A percentile compares a stretch with the other conserved stretches of the same genome.
Evolutionary conservation across 2,329 filamentous ascomycete genomes (phyloP).

Genomic region (Fusarium protoensiforme): DNA sequence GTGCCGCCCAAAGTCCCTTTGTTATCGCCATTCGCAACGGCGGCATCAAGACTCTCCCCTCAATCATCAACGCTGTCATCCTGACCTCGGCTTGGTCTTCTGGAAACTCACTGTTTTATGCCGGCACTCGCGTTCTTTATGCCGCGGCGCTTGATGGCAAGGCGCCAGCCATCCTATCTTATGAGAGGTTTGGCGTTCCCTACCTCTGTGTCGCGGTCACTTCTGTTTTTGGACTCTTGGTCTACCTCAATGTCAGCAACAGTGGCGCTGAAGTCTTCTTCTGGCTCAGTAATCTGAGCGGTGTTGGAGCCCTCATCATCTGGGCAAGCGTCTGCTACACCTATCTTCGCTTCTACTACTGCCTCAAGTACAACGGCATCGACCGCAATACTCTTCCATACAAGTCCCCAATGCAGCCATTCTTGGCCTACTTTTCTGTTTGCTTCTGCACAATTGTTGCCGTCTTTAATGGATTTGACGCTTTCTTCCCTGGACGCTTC

Average conservation of each 20-base stretch:
- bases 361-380: slow-evolving; percentile 1
- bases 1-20: slow-evolving; percentile 61
- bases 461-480: slow-evolving; percentile 1
- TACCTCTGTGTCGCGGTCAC: slow-evolving; percentile 22
- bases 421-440: neutral
- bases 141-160: slow-evolving; percentile 74
- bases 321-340: neutral
- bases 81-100: slow-evolving; percentile 74
- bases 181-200: slow-evolving; percentile 22
- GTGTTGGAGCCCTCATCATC: neutral
- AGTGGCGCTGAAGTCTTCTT: slow-evolving; percentile 1
- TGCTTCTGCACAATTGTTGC: neutral
- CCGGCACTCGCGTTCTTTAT: slow-evolving; percentile 75
- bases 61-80: slow-evolving; percentile 76
- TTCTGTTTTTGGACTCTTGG: neutral
- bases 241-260: slow-evolving; percentile 15
- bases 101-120: slow-evolving; percentile 72
- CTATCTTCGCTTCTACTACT: slow-evolving; percentile 5
- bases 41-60: slow-evolving; percentile 71
- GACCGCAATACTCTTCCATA: neutral
- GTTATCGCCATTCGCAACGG: slow-evolving; percentile 76
- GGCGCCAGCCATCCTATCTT: slow-evolving; percentile 50
- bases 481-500: slow-evolving; percentile 2
- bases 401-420: neutral
- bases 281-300: slow-evolving; percentile 1